These are phyloP conservation scores for Rhizodiscina lignyota DNA, from an alignment of 495 filamentous ascomycete species.

Conservation along the genomic window DNA sequence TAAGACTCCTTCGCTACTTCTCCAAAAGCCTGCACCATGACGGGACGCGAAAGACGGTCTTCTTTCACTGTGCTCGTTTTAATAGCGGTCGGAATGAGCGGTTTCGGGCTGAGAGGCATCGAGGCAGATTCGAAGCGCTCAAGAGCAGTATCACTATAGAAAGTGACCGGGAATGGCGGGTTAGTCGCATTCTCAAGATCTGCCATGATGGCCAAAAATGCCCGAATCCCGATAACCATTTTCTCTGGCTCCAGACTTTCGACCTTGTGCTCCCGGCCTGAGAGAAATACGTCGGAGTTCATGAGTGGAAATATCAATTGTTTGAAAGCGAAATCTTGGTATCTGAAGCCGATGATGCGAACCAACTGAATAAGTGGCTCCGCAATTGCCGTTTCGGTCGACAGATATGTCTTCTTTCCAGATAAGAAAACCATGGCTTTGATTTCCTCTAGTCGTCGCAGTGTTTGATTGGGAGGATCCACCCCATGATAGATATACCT, in stretches of 20 bases:
- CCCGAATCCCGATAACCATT: conserved; percentile 88
- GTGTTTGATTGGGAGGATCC: conserved; percentile 48
- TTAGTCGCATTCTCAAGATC: conserved; percentile 80
- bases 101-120: conserved; percentile 18
- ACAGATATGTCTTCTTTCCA: conserved; percentile 60
- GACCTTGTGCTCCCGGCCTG: conserved; percentile 64
- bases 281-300: conserved; percentile 73
- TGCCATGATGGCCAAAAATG: conserved; percentile 81
- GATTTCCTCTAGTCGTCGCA: conserved; percentile 75
- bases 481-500: conserved; percentile 78
- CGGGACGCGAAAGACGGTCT: conserved; percentile 54
- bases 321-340: conserved; percentile 84
- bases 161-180: conserved; percentile 57
- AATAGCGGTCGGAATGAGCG: conserved; percentile 15
- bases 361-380: conserved; percentile 88
- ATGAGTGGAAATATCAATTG: conserved; percentile 87
- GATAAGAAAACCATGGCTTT: conserved; percentile 63
- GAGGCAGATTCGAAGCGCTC: conserved; percentile 10
- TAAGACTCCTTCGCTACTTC: conserved; percentile 73
- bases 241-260: conserved; percentile 91
- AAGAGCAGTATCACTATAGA: conserved; percentile 15
- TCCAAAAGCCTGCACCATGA: conserved; percentile 52
- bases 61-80: conserved; percentile 22
- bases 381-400: conserved; percentile 61
- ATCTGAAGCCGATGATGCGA: conserved; percentile 83